Percentiles rank a stretch among this genome's conserved stretches.
These are phyloP conservation scores for Cicer judaicum DNA, from an alignment of 306 rosid genomes.

Conservation along the genomic window DNA sequence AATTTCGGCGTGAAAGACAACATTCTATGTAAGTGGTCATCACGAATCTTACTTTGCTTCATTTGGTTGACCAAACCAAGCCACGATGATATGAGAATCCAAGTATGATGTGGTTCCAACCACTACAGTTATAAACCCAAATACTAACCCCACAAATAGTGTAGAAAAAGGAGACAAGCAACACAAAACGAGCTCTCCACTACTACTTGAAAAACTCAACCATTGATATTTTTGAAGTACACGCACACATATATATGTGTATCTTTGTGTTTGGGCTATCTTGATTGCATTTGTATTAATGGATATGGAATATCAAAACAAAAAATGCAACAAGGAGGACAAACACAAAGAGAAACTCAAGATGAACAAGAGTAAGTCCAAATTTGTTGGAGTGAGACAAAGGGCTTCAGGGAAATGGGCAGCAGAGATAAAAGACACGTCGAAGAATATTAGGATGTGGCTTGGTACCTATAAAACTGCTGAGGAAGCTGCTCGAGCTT, in stretches of 20 bases:
- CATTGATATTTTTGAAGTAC: not conserved
- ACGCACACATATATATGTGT: slow-evolving; percentile 6
- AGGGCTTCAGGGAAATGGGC: slow-evolving; percentile 96
- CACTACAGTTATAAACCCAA: slow-evolving; percentile 38
- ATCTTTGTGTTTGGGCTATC: slow-evolving; percentile 11
- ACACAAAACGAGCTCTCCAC: slow-evolving; percentile 77
- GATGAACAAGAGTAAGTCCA: slow-evolving; percentile 40
- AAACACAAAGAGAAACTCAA: slow-evolving; percentile 38
- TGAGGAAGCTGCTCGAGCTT: slow-evolving; percentile 89
- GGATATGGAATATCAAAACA: slow-evolving; percentile 41
- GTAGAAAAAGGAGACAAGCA: slow-evolving; percentile 29
- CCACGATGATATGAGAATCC: slow-evolving; percentile 10
- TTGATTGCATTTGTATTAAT: slow-evolving; percentile 18
- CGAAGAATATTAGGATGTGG: slow-evolving; percentile 83
- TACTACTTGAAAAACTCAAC: slow-evolving; percentile 15
- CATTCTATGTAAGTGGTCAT: slow-evolving; percentile 40
- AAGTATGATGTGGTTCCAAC: slow-evolving; percentile 34
- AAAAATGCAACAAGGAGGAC: slow-evolving; percentile 29
- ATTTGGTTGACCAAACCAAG: slow-evolving; percentile 49
- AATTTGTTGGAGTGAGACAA: slow-evolving; percentile 84
- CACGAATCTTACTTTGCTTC: slow-evolving; percentile 42
- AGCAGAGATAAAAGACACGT: slow-evolving; percentile 90
- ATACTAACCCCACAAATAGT: slow-evolving; percentile 4
- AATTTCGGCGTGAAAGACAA: slow-evolving; percentile 12
- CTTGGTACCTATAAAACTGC: slow-evolving; percentile 79